Percentiles rank a stretch among this genome's conserved stretches.
phyloP scores from a whole-genome alignment of 1,284 basidiomycete genomes.

The Ustilago esculenta region DNA sequence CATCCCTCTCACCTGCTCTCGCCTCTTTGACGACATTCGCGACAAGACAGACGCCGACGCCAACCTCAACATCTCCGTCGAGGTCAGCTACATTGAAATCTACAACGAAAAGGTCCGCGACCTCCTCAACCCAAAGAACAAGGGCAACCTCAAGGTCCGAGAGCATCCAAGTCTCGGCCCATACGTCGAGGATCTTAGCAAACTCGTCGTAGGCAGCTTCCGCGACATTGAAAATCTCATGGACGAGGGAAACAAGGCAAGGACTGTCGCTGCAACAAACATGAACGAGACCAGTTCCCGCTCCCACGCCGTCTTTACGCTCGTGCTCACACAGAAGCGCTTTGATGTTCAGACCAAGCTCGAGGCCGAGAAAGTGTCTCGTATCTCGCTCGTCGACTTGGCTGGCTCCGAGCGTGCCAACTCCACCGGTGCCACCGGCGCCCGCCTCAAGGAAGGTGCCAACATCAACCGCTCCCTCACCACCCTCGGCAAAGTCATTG shows the following conservation, averaged over 20 bases:
- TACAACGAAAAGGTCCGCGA: conserved; percentile 86
- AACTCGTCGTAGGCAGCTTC: conserved; percentile 88
- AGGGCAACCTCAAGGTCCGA: conserved; percentile 91
- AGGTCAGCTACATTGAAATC: conserved; percentile 96
- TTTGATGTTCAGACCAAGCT: conserved; percentile 55
- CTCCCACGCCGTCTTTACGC: conserved; percentile 63
- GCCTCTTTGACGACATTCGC: conserved; percentile 84
- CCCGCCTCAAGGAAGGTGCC: conserved; percentile 65
- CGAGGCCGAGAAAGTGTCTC: conserved; percentile 61
- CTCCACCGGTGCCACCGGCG: conserved; percentile 65
- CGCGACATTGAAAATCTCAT: conserved; percentile 97
- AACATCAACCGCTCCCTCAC: conserved; percentile 63
- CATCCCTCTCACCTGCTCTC: conserved; percentile 92
- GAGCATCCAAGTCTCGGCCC: conserved; percentile 86
- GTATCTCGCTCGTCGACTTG: conserved; percentile 63
- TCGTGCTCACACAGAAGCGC: conserved; percentile 56
- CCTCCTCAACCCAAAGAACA: conserved; percentile 95
- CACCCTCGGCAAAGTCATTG: conserved; percentile 60
- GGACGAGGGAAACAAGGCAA: conserved; percentile 97
- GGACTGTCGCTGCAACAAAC: conserved; percentile 63
- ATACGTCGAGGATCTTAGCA: conserved; percentile 96
- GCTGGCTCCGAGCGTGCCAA: conserved; percentile 65
- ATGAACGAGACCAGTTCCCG: conserved; percentile 65
- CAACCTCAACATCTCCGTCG: conserved; percentile 83
- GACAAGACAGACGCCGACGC: conserved; percentile 74